Conservation (phyloP, 768 basidiomycete species). For the Dentipellis fragilis region DNA sequence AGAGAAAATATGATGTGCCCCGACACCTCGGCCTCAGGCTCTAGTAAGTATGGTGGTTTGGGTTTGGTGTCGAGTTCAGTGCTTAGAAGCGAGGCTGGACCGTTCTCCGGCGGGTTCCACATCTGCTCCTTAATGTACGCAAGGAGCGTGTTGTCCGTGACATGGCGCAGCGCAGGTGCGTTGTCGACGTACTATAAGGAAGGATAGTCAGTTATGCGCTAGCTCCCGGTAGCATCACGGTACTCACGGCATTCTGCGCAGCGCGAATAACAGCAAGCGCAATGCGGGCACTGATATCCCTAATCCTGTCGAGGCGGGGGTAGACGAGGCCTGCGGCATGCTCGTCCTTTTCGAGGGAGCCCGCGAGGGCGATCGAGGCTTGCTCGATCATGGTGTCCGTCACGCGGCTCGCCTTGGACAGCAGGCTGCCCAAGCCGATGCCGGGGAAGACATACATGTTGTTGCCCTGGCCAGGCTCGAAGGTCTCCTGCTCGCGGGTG, state of each 20-base stretch:
- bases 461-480: constrained; percentile 86
- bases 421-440: constrained; percentile 68
- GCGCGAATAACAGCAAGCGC: constrained; percentile 67
- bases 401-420: constrained; percentile 58
- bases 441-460: constrained; percentile 88
- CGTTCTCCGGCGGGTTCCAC: constrained; percentile 48
- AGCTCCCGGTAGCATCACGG: not conserved
- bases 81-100: too few relatives aligned
- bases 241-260: constrained; percentile 65
- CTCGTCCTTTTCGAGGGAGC: constrained; percentile 65
- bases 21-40: too few relatives aligned
- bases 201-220: not conserved
- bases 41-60: too few relatives aligned
- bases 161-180: constrained; percentile 34
- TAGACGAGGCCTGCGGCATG: constrained; percentile 59
- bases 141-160: constrained; percentile 48
- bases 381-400: constrained; percentile 89
- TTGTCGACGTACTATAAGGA: constrained; percentile 16
- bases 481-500: constrained; percentile 39
- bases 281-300: constrained; percentile 75
- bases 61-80: too few relatives aligned
- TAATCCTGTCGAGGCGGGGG: constrained; percentile 74
- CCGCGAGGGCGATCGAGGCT: constrained; percentile 68
- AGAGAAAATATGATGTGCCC: too few relatives aligned
- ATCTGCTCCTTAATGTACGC: constrained; percentile 52